Evolutionary conservation across 495 filamentous ascomycete species (phyloP).

Genomic region (Penicillium flavigenum): DNA sequence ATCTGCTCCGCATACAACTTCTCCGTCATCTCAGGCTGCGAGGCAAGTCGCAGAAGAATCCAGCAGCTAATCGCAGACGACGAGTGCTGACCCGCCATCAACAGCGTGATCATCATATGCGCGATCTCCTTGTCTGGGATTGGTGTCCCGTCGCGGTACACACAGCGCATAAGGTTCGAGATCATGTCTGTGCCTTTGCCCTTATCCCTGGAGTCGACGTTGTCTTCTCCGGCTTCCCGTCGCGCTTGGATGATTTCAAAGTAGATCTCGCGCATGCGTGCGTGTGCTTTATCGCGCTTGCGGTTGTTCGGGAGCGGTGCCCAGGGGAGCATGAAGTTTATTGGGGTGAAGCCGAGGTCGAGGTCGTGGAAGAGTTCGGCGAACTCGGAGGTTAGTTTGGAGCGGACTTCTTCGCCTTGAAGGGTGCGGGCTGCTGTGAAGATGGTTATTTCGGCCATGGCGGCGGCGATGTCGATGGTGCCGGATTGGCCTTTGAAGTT

Average conservation of each 20-base stretch:
- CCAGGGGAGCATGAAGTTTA: slow-evolving; percentile 87
- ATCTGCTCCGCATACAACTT: slow-evolving; percentile 76
- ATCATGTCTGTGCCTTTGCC: slow-evolving; percentile 64
- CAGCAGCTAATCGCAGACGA: slow-evolving; percentile 78
- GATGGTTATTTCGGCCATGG: slow-evolving; percentile 82
- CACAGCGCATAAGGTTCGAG: slow-evolving; percentile 75
- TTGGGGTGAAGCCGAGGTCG: slow-evolving; percentile 77
- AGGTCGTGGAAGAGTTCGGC: slow-evolving; percentile 79
- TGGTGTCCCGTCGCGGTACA: slow-evolving; percentile 69
- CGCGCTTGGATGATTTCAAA: slow-evolving; percentile 71
- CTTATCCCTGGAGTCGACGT: slow-evolving; percentile 38
- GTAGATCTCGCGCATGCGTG: slow-evolving; percentile 73
- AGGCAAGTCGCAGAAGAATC: slow-evolving; percentile 78
- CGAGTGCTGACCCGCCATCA: slow-evolving; percentile 89
- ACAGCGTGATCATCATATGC: slow-evolving; percentile 87
- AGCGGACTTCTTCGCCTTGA: slow-evolving; percentile 77
- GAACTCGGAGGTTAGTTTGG: slow-evolving; percentile 62
- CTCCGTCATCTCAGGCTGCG: slow-evolving; percentile 68
- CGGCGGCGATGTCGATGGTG: slow-evolving; percentile 59
- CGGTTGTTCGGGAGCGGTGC: slow-evolving; percentile 83
- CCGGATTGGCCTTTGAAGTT: slow-evolving; percentile 69
- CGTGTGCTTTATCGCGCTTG: slow-evolving; percentile 72
- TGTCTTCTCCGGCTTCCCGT: slow-evolving; percentile 39
- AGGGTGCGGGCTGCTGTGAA: slow-evolving; percentile 79
- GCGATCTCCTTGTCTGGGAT: slow-evolving; percentile 80